These are phyloP conservation scores for Fomitopsis serialis DNA, from an alignment of 768 basidiomycete species.

Conservation along the genomic window DNA sequence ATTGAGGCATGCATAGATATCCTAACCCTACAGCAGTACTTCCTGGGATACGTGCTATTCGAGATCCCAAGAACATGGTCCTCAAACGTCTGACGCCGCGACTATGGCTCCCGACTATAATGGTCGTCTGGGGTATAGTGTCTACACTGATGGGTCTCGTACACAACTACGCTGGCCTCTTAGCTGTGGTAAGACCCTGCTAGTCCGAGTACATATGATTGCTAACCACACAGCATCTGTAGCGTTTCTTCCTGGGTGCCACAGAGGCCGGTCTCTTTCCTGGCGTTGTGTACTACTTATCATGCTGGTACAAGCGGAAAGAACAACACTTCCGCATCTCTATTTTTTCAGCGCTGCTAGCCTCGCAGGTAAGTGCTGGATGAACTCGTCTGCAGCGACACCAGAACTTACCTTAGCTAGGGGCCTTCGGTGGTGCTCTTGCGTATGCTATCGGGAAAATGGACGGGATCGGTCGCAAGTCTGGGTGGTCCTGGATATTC, in stretches of 20 bases:
- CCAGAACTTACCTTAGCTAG: conserved; percentile 10
- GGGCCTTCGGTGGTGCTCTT: conserved; percentile 28
- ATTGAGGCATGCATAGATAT: background rate
- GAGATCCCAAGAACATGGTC: conserved; percentile 26
- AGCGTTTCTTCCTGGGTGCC: conserved; percentile 37
- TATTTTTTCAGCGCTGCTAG: conserved; percentile 27
- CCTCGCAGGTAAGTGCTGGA: conserved; percentile 14
- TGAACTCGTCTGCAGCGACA: conserved; percentile 2
- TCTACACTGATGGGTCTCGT: conserved; percentile 33
- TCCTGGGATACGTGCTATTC: conserved; percentile 15
- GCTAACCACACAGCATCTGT: background rate
- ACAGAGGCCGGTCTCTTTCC: conserved; percentile 40
- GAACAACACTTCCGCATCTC: conserved; percentile 25
- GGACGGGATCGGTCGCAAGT: conserved; percentile 19
- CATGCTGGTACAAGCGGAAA: conserved; percentile 39
- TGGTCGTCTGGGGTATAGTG: conserved; percentile 34
- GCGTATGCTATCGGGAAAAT: conserved; percentile 27
- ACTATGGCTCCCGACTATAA: conserved; percentile 35
- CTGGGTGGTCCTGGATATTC: conserved; percentile 31
- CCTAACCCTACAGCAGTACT: conserved; percentile 5
- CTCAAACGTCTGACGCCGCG: conserved; percentile 32
- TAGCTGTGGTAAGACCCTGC: conserved; percentile 8
- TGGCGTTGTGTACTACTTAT: conserved; percentile 36
- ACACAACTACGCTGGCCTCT: conserved; percentile 31
- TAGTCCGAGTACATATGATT: background rate